Evolutionary conservation across 2,329 filamentous ascomycete genomes (phyloP).

Genomic region (Ascocoryne sarcoides): DNA sequence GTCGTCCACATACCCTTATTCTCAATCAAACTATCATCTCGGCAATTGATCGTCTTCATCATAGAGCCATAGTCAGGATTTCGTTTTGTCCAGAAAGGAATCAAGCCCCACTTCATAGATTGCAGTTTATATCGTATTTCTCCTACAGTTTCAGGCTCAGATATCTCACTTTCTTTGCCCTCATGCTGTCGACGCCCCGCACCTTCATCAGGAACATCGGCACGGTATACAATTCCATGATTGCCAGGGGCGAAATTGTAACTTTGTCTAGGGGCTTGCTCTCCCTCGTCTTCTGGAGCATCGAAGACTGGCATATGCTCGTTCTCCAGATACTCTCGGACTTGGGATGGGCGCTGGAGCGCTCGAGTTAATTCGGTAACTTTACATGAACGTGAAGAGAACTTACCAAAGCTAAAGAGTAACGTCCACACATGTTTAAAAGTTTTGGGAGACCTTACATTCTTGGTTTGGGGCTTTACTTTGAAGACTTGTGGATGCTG

Average conservation of each 20-base stretch:
- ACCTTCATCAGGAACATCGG: slow-evolving; percentile 57
- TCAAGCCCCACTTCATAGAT: slow-evolving; percentile 90
- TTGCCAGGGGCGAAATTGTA: slow-evolving; percentile 93
- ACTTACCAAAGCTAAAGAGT: slow-evolving; percentile 25
- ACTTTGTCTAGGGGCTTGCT: slow-evolving; percentile 52
- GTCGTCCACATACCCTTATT: slow-evolving; percentile 80
- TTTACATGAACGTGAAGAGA: neutral
- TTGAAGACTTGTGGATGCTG: too few species aligned
- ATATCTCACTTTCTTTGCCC: slow-evolving; percentile 17
- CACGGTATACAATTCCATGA: slow-evolving; percentile 77
- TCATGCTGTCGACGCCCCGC: slow-evolving; percentile 33
- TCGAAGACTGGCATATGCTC: slow-evolving; percentile 66
- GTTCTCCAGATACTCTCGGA: slow-evolving; percentile 64
- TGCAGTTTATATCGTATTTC: slow-evolving; percentile 69
- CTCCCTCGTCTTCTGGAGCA: slow-evolving; percentile 59
- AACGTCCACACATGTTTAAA: slow-evolving; percentile 28
- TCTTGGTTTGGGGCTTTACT: too few species aligned
- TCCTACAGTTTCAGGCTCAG: neutral
- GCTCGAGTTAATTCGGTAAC: slow-evolving; percentile 1
- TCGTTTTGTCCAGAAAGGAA: slow-evolving; percentile 88
- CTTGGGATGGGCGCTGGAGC: slow-evolving; percentile 61
- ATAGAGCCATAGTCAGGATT: slow-evolving; percentile 68
- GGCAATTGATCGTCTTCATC: slow-evolving; percentile 90
- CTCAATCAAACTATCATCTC: slow-evolving; percentile 73
- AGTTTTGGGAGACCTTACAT: slow-evolving; percentile 19